Conservation (phyloP, 1,139 yeast species). For the Lodderomyces theae region DNA sequence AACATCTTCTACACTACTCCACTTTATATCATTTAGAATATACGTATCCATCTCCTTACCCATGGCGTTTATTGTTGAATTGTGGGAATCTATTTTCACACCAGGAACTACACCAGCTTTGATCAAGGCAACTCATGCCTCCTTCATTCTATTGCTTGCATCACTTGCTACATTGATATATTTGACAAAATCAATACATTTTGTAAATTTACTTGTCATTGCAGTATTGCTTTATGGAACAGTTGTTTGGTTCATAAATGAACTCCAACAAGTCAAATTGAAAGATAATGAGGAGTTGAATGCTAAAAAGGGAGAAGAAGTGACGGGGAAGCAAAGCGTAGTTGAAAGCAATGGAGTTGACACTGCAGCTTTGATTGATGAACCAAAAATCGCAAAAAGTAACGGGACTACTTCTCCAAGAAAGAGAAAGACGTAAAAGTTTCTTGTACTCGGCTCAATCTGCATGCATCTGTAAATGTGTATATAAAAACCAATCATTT, state of each 20-base stretch:
- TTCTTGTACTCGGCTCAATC: background rate
- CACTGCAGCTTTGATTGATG: background rate
- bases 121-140: constrained; percentile 55
- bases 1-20: constrained; percentile 17
- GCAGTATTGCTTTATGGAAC: constrained; percentile 73
- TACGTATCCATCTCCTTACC: background rate
- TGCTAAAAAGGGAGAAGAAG: constrained; percentile 10
- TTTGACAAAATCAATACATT: constrained; percentile 71
- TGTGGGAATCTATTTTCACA: constrained; percentile 90
- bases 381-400: background rate
- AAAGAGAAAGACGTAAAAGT: constrained; percentile 12
- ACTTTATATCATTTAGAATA: background rate
- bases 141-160: constrained; percentile 30
- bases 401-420: background rate
- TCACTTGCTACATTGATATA: constrained; percentile 58
- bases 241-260: constrained; percentile 84
- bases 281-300: constrained; percentile 21
- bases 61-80: constrained; percentile 51
- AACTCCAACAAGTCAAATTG: constrained; percentile 54
- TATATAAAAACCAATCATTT: no score
- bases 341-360: background rate
- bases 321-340: background rate
- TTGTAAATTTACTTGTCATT: constrained; percentile 67
- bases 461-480: background rate
- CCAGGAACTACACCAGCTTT: constrained; percentile 93